Evolutionary conservation across 306 rosid genomes (phyloP).

Genomic region (Notholithocarpus densiflorus): DNA sequence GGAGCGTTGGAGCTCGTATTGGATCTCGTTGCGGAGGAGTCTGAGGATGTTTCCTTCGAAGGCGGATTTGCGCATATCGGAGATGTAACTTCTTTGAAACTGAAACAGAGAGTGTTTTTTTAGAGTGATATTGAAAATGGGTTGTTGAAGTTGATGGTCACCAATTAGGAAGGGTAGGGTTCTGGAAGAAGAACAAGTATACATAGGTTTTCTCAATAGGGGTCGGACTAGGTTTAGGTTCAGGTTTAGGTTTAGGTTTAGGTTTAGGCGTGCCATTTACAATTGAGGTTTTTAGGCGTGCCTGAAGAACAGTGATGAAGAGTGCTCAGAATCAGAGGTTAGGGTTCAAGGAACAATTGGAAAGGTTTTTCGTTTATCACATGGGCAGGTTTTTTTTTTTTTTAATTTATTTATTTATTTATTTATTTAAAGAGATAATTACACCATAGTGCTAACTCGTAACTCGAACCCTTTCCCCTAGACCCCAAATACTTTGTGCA

Average conservation of each 20-base stretch:
- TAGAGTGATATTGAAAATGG: neutral
- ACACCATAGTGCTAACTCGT: too few relatives aligned
- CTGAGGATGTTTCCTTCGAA: conserved; percentile 67
- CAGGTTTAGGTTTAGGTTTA: conserved; percentile 1
- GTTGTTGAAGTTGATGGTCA: conserved; percentile 22
- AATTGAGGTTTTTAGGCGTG: too few relatives aligned
- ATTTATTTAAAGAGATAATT: too few relatives aligned
- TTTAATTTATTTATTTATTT: too few relatives aligned
- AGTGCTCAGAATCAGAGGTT: too few relatives aligned
- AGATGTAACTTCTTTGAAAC: conserved; percentile 49
- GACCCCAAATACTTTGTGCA: too few relatives aligned
- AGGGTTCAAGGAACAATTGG: too few relatives aligned
- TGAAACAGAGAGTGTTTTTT: conserved; percentile 17
- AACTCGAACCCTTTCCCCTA: too few relatives aligned
- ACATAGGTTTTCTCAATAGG: conserved; percentile 39
- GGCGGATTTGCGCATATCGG: conserved; percentile 70
- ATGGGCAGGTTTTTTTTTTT: too few relatives aligned
- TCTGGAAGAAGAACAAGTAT: conserved; percentile 6
- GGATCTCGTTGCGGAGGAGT: conserved; percentile 69
- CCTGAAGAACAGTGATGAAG: too few relatives aligned
- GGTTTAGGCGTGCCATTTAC: conserved; percentile 51
- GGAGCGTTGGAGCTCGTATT: conserved; percentile 60
- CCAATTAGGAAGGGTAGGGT: neutral
- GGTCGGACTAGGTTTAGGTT: conserved; percentile 27
- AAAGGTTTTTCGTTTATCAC: too few relatives aligned